Conservation (phyloP, 805 yeast genomes). For the Tetrapisispora arboricola region DNA sequence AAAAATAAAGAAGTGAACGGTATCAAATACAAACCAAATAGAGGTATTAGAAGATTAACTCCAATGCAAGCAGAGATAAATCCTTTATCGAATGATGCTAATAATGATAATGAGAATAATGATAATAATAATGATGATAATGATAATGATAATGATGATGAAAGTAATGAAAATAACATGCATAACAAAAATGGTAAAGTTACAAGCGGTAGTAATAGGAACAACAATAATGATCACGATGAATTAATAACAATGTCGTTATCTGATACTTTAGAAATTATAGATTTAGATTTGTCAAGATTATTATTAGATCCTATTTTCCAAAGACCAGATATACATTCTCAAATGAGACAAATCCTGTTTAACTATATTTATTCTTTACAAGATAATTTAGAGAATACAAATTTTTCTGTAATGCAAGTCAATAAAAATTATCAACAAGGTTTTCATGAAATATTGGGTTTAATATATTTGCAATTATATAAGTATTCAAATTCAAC, state of each 20-base stretch:
- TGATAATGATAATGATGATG: background rate
- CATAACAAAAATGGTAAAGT: too few relatives aligned
- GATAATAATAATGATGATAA: background rate
- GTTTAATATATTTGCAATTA: slow-evolving; percentile 21
- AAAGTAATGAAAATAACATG: too few relatives aligned
- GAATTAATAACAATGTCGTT: slow-evolving; percentile 7
- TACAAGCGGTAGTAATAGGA: background rate
- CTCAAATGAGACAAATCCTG: slow-evolving; percentile 19
- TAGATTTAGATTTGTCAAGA: slow-evolving; percentile 23
- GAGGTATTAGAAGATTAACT: slow-evolving; percentile 19
- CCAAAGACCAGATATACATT: slow-evolving; percentile 11
- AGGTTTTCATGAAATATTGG: slow-evolving; percentile 27
- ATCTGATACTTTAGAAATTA: slow-evolving; percentile 20
- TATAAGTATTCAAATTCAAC: slow-evolving; percentile 5
- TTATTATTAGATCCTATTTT: slow-evolving; percentile 20
- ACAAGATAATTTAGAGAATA: slow-evolving; percentile 2
- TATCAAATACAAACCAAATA: background rate
- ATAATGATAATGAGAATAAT: background rate
- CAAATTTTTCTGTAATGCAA: background rate
- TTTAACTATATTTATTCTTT: slow-evolving; percentile 12
- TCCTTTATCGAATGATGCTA: slow-evolving; percentile 7
- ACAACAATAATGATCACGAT: slow-evolving; percentile 5
- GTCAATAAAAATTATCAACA: slow-evolving; percentile 17
- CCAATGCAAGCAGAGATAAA: slow-evolving; percentile 9
- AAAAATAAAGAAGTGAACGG: background rate